Conservation (phyloP, 495 filamentous ascomycete genomes). For the Penicillium salamii region DNA sequence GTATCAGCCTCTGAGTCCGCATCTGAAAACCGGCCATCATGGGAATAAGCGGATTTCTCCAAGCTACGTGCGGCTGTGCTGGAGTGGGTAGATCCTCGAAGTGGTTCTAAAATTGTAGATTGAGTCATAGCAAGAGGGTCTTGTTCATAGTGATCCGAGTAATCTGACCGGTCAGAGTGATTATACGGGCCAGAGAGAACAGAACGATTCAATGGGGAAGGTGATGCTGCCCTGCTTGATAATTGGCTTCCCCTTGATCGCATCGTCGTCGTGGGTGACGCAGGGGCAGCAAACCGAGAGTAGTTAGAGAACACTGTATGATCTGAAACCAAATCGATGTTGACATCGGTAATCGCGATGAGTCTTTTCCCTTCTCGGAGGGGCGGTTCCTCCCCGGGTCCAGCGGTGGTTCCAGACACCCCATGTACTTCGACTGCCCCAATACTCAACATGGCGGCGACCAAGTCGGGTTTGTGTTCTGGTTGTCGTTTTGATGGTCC, state of each 20-base stretch:
- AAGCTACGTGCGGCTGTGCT: slow-evolving; percentile 12
- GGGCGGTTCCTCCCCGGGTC: slow-evolving; percentile 24
- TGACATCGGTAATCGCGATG: slow-evolving; percentile 60
- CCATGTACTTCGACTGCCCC: slow-evolving; percentile 65
- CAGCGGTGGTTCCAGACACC: slow-evolving; percentile 45
- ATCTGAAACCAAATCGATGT: slow-evolving; percentile 67
- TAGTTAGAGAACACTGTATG: slow-evolving; percentile 68
- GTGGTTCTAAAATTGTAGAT: slow-evolving; percentile 41
- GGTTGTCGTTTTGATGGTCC: slow-evolving; percentile 37
- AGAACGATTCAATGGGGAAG: slow-evolving; percentile 13
- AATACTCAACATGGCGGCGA: slow-evolving; percentile 64
- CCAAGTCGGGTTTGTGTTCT: slow-evolving; percentile 43
- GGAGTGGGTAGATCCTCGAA: slow-evolving; percentile 7
- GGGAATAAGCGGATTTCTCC: slow-evolving; percentile 33
- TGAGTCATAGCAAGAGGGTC: slow-evolving; percentile 38
- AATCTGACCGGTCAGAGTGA: not conserved
- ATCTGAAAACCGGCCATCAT: slow-evolving; percentile 46
- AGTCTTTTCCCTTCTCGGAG: slow-evolving; percentile 59
- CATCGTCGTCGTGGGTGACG: slow-evolving; percentile 56
- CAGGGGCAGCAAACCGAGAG: slow-evolving; percentile 56
- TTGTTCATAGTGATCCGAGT: slow-evolving; percentile 20
- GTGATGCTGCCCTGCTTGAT: slow-evolving; percentile 32
- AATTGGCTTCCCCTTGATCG: slow-evolving; percentile 37
- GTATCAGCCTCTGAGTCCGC: slow-evolving; percentile 37
- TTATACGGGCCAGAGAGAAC: not conserved